Evolutionary conservation across 441 rosid species (phyloP).

Genomic region (Iberis amara): DNA sequence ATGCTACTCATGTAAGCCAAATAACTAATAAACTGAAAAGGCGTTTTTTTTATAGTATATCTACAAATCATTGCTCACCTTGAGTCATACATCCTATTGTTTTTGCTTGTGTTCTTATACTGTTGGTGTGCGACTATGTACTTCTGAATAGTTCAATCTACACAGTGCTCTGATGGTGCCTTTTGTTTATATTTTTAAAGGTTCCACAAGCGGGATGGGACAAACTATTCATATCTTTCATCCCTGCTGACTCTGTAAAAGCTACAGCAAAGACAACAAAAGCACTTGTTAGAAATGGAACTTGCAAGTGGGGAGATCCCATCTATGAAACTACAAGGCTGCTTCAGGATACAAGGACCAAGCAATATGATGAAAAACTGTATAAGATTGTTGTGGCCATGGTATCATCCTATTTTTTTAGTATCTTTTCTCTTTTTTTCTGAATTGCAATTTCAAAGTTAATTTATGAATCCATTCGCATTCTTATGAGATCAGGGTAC

Average conservation of each 20-base stretch:
- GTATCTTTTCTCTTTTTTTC: neutral
- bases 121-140: slow-evolving; percentile 2
- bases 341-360: slow-evolving; percentile 81
- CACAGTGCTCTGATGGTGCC: slow-evolving; percentile 7
- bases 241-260: slow-evolving; percentile 90
- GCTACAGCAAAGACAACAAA: slow-evolving; percentile 89
- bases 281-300: slow-evolving; percentile 93
- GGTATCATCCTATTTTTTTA: slow-evolving; percentile 44
- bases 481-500: slow-evolving; percentile 65
- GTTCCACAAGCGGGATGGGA: slow-evolving; percentile 98
- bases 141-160: neutral
- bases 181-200: slow-evolving; percentile 33
- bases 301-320: slow-evolving; percentile 99
- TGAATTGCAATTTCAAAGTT: slow-evolving; percentile 2
- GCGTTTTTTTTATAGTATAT: too few relatives aligned
- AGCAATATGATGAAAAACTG: slow-evolving; percentile 75
- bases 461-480: slow-evolving; percentile 23
- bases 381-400: slow-evolving; percentile 80
- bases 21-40: neutral
- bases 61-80: too few relatives aligned
- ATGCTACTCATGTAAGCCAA: slow-evolving; percentile 91
- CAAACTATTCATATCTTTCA: slow-evolving; percentile 82
- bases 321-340: slow-evolving; percentile 96
- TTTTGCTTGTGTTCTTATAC: slow-evolving; percentile 1
- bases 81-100: neutral